Base-by-base conservation (phyloP, 2,329 filamentous ascomycete species). In the Cercospora citrullina region DNA sequence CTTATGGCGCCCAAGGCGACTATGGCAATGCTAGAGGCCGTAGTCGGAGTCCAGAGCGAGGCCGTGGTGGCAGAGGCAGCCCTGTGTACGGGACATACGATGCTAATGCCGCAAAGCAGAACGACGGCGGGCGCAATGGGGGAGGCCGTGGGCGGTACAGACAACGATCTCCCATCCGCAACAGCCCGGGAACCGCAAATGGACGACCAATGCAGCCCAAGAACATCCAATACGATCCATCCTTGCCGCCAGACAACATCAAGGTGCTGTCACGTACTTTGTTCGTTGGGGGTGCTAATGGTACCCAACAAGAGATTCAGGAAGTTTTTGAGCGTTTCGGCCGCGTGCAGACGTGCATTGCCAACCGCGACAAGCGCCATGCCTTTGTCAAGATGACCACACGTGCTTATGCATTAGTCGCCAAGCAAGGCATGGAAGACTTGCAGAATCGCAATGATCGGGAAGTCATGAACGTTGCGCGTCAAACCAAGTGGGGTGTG, bases 361-460 rank as follows among this genome's bases (percentile, higher is more conserved):
- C 97, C 73, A 98, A 99, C 82, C 91, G 93, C 76, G 95, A 99
- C 77, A 99, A 98, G 82, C 91, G 95, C 18, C 95, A 99, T 80
- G 95, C 95, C 5, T 99, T 99, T 79, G 94, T 99, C 76, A 99
- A 99, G 82, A 99, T 99, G 95, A 87, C 95, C 73, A 95, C 88
- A 71, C 92, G 96, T 42, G 86, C 88, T 70, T 93, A 97, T 79
- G 94, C 95, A 14, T 86, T 96, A 68, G 84, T 80, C 70, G 95
- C 95, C 61, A 96, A 96, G 78, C 87, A 91, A 42, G 92, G 89
- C 62, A 97, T 98, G 89, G 94, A 97, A 79, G 92, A 89, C 57
- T 96, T 97, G 87, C 94, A 97, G 79, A 89, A 89, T 63, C 87
- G 89, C 69, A 88, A 91, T 71, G 87, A 89, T 68, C 85, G 90